Evolutionary conservation across 169 alveolate genomes (phyloP).

Genomic region (Babesia gibsoni): DNA sequence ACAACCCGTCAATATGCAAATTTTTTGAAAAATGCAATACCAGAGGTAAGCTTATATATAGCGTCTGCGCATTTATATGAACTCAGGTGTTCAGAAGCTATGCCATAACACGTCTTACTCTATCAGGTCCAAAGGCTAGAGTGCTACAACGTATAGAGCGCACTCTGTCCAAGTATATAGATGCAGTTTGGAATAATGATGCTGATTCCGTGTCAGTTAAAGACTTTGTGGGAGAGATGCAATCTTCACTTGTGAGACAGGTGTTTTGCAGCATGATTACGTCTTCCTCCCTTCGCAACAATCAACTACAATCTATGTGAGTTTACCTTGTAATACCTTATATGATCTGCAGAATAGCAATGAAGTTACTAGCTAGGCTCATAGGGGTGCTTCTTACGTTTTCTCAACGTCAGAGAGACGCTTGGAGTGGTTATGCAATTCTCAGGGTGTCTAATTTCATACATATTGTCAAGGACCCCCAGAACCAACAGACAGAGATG

Average conservation of each 20-base stretch:
- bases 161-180: slow-evolving; percentile 37
- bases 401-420: slow-evolving; percentile 57
- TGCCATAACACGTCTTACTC: slow-evolving; percentile 14
- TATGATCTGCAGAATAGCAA: slow-evolving; percentile 3
- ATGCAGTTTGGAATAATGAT: slow-evolving; percentile 27
- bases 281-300: not conserved
- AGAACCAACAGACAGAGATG: not conserved
- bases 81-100: slow-evolving; percentile 25
- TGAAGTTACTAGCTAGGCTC: slow-evolving; percentile 21
- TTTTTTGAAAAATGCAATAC: slow-evolving; percentile 7
- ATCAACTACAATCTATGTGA: slow-evolving; percentile 33
- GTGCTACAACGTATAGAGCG: slow-evolving; percentile 46
- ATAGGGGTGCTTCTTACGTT: slow-evolving; percentile 23
- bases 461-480: not conserved
- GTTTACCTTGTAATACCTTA: not conserved
- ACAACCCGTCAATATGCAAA: not conserved
- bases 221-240: slow-evolving; percentile 59
- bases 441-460: slow-evolving; percentile 31
- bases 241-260: slow-evolving; percentile 62
- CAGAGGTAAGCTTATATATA: slow-evolving; percentile 9
- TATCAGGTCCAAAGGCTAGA: slow-evolving; percentile 45
- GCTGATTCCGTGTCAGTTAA: not conserved
- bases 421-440: slow-evolving; percentile 55
- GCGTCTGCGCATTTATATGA: not conserved
- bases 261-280: slow-evolving; percentile 50